These are phyloP conservation scores for Blastobotrys buckinghamii DNA, from an alignment of 1,139 yeast genomes.

Conservation along the genomic window DNA sequence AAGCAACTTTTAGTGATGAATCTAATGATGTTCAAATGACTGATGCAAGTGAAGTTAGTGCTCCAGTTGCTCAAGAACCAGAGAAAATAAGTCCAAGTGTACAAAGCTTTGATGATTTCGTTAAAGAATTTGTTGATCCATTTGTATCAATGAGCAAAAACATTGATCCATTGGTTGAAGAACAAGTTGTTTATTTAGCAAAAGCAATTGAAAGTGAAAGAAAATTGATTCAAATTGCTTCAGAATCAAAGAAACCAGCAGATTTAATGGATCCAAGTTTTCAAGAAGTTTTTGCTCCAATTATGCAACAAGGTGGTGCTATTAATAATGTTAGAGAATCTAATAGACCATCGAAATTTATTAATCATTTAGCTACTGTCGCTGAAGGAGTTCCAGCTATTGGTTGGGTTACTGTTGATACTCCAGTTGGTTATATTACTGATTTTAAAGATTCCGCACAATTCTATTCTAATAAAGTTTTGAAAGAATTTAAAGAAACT, in stretches of 20 bases:
- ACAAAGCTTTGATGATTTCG: slow-evolving; percentile 48
- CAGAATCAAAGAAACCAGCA: slow-evolving; percentile 60
- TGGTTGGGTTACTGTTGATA: slow-evolving; percentile 79
- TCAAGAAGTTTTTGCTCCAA: slow-evolving; percentile 57
- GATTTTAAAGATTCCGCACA: slow-evolving; percentile 90
- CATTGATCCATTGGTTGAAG: slow-evolving; percentile 58
- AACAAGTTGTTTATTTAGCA: slow-evolving; percentile 51
- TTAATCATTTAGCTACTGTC: slow-evolving; percentile 72
- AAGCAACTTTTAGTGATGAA: slow-evolving; percentile 11
- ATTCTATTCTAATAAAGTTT: slow-evolving; percentile 87
- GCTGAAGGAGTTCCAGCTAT: slow-evolving; percentile 86
- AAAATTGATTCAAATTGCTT: slow-evolving; percentile 53
- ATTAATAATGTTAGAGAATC: slow-evolving; percentile 65
- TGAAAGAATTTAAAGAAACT: slow-evolving; percentile 73
- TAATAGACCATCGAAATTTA: slow-evolving; percentile 59
- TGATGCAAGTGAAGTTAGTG: slow-evolving; percentile 10
- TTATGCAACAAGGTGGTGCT: slow-evolving; percentile 53
- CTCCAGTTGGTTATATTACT: slow-evolving; percentile 63
- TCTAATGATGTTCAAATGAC: slow-evolving; percentile 5
- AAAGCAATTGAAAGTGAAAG: slow-evolving; percentile 59
- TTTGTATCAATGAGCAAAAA: slow-evolving; percentile 51
- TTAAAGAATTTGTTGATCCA: slow-evolving; percentile 52
- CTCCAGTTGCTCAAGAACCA: slow-evolving; percentile 8
- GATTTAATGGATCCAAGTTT: slow-evolving; percentile 36
- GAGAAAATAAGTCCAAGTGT: slow-evolving; percentile 3